Conservation (phyloP, 192 early-diverging fungal genomes). For the Chytriomyces confervae region DNA sequence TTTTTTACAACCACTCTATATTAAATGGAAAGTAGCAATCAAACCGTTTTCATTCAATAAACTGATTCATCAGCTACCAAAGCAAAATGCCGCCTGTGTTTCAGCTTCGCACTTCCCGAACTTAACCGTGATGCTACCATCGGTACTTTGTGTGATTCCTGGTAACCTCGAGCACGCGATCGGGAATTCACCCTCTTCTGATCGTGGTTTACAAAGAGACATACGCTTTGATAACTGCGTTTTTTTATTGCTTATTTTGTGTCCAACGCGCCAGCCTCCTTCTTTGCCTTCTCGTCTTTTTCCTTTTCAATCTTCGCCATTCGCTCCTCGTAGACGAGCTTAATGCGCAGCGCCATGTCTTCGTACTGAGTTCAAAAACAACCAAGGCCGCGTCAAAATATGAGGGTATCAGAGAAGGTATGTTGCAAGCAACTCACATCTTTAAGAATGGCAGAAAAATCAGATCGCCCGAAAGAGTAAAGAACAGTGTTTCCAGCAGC, state of each 20-base stretch:
- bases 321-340: constrained; percentile 51
- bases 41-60: too few species aligned
- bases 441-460: constrained; percentile 43
- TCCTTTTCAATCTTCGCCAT: constrained; percentile 52
- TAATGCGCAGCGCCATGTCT: constrained; percentile 48
- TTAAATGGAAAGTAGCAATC: too few species aligned
- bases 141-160: too few species aligned
- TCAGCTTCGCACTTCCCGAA: too few species aligned
- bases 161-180: too few species aligned
- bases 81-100: not conserved
- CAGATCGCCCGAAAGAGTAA: constrained; percentile 44
- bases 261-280: constrained; percentile 28
- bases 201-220: too few species aligned
- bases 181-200: too few species aligned
- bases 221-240: too few species aligned
- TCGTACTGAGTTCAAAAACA: constrained; percentile 29
- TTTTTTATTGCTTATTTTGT: too few species aligned
- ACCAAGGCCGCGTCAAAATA: not conserved
- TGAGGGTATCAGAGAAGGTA: not conserved
- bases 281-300: constrained; percentile 42
- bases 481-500: constrained; percentile 38
- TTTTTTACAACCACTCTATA: too few species aligned
- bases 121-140: too few species aligned
- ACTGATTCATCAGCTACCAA: too few species aligned
- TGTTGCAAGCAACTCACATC: constrained; percentile 23